Evolutionary conservation across 192 early-diverging fungal genomes (phyloP), one percentile per base, ranked within the genome.

Genomic region (Backusella tuberculispora): DNA sequence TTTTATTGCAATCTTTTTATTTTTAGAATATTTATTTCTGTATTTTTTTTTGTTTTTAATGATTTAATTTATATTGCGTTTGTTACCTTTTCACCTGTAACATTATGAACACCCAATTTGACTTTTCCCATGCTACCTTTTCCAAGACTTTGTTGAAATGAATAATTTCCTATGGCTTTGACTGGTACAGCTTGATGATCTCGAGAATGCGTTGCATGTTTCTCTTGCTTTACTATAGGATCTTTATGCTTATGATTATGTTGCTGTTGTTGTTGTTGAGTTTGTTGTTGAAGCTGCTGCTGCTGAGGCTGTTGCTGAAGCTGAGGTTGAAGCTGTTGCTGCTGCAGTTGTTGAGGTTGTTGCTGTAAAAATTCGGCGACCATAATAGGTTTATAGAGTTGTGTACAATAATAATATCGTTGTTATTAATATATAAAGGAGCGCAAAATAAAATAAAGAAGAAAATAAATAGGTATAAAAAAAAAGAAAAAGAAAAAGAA

Each of bases 81-180:
- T 29, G 45, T 75, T 77, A 93, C 94, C 83, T 95, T 91, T 76
- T 95, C 93, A 38, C 92, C 92, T 41, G 93, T 96, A 24, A 91
- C 84, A 45, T 84, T 86, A 77, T 96, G 90, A 21, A 92, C 81
- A 60, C 95, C 97, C 13, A 98, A 85, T 78, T 98, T 98, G 75
- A 99, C 97, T 81, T 98, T 99, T 71, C 96, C 97, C 93, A 96
- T 96, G 77, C 92, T 94, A 17, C 97, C 97, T 63, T 95, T 93
- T 38, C 97, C 97, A 50, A 99, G 85, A 1, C 95, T 98, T 78
- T 96, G 94, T 71, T 89, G 85, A 65, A 99, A 87, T 72, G 87
- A 87, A 83, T 95, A 98, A 64, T 90, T 87, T 10, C 94, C 94
- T 40, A 79, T 71, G 17, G 45, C 69, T 44, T 74, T 74, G 17